These are phyloP conservation scores for Candida ortonii DNA, from an alignment of 805 yeast species.

Conservation along the genomic window DNA sequence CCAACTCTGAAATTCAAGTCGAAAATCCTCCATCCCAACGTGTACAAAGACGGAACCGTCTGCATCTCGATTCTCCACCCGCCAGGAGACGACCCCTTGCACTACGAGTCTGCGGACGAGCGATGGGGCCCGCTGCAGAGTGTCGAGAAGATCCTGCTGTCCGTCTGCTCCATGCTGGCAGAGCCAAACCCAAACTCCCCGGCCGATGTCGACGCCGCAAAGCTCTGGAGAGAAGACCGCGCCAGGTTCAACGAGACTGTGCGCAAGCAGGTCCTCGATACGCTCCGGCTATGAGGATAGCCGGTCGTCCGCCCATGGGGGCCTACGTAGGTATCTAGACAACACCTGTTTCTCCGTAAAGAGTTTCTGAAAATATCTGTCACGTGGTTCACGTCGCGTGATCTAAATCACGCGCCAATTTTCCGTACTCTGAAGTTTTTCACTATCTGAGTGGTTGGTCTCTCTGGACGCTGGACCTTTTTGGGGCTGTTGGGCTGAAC, in stretches of 20 bases:
- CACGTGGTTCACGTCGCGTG: too few relatives aligned
- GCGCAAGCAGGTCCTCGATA: constrained; percentile 60
- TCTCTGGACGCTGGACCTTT: constrained; percentile 2
- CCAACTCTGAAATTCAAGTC: constrained; percentile 67
- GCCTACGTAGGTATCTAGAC: too few relatives aligned
- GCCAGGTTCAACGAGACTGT: constrained; percentile 65
- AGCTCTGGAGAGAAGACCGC: constrained; percentile 87
- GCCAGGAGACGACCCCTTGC: constrained; percentile 96
- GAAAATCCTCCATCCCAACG: constrained; percentile 87
- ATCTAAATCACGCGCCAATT: too few relatives aligned
- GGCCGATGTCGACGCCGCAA: constrained; percentile 78
- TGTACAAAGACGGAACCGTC: constrained; percentile 91
- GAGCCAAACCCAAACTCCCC: constrained; percentile 97
- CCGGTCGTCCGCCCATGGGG: too few relatives aligned
- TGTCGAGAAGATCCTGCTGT: constrained; percentile 90
- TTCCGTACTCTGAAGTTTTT: too few relatives aligned
- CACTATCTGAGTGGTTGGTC: too few relatives aligned
- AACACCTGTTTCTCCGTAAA: too few relatives aligned
- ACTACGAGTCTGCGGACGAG: constrained; percentile 93
- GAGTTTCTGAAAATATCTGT: too few relatives aligned
- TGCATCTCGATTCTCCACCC: constrained; percentile 94
- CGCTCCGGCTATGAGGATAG: constrained; percentile 75
- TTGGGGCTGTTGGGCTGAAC: too few relatives aligned
- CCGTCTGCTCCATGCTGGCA: constrained; percentile 94
- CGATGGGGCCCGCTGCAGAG: constrained; percentile 98